Evolutionary conservation across 2,329 filamentous ascomycete genomes (phyloP).

Genomic region (Trichoderma harzianum): DNA sequence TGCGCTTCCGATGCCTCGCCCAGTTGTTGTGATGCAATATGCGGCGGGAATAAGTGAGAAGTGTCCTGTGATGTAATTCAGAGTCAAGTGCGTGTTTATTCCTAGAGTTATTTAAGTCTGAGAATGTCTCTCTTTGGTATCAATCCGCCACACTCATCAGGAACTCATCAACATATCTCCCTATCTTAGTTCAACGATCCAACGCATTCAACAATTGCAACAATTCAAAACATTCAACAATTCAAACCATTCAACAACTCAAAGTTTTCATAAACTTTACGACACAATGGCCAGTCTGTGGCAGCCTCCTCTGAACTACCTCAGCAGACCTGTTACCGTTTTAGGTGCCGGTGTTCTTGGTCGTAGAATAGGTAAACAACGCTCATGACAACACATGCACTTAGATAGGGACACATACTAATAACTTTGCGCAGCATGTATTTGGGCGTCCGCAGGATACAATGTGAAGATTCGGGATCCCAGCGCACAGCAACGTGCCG

Average conservation of each 20-base stretch:
- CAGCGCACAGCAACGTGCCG: constrained; percentile 33
- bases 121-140: not conserved
- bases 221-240: not conserved
- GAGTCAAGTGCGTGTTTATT: not conserved
- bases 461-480: constrained; percentile 43
- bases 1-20: too few relatives aligned
- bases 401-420: not conserved
- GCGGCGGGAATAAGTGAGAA: not conserved
- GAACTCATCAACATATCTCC: not conserved
- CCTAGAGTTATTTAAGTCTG: not conserved
- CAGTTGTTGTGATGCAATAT: not conserved
- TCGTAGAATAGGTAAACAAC: constrained; percentile 27
- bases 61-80: not conserved
- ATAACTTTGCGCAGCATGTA: constrained; percentile 31
- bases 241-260: not conserved
- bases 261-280: not conserved
- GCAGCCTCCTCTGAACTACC: not conserved
- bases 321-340: constrained; percentile 28
- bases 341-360: constrained; percentile 43
- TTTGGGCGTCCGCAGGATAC: constrained; percentile 42
- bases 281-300: not conserved
- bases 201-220: not conserved
- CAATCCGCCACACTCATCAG: not conserved
- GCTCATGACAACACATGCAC: not conserved
- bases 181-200: not conserved